Base-by-base conservation (phyloP, 176 grass and related monocot species). In the Aegilops longissima region DNA sequence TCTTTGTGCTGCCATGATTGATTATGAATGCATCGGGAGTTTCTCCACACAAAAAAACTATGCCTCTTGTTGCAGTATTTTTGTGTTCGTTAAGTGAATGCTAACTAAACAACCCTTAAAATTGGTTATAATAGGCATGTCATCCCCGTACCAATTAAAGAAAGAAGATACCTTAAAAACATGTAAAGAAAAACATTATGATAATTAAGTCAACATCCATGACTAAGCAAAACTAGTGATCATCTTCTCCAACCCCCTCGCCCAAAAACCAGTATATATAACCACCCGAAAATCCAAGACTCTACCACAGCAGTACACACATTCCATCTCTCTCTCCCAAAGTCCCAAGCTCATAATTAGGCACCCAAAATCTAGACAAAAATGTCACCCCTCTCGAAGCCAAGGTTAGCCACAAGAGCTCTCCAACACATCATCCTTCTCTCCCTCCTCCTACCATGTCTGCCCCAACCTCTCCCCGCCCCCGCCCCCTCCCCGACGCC, bases 251-350 rank as follows among this genome's bases (percentile, higher is more conserved):
- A 80, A 82, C 73, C 70, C 70, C 4, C 29, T 25, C 65, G 13
- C 29, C 63, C 40, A 42, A 23, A 87, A 45, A 18, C 78, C 81
- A 75, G 69, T 81, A 90, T 95, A 91, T 80, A 94, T 90, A 83
- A 58, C 68, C 74, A 49, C 76, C 42, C 39, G 10, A 80, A 84
- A 69, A 81, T 70, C 79, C 14, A 76, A 84, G 47, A 52, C 3
- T 72, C 72, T 23, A 81, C 70, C 77, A 88, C 82, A 71, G 51
- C 54, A 51, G 44, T 68, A 4, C 38, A 87, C 80, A 52, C 36
- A 16, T 49, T 40, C 2, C 74, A 36, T n/a, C n/a, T 9, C 12
- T 3, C 20, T 77, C 61, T 35, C 54, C 42, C 20, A 25, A 25
- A 49, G 40, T 30, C 25, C 73, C 27, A 34, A 33, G 9, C 81